Evolutionary conservation across 805 yeast species (phyloP).

Genomic region (Wickerhamomyces bovis): DNA sequence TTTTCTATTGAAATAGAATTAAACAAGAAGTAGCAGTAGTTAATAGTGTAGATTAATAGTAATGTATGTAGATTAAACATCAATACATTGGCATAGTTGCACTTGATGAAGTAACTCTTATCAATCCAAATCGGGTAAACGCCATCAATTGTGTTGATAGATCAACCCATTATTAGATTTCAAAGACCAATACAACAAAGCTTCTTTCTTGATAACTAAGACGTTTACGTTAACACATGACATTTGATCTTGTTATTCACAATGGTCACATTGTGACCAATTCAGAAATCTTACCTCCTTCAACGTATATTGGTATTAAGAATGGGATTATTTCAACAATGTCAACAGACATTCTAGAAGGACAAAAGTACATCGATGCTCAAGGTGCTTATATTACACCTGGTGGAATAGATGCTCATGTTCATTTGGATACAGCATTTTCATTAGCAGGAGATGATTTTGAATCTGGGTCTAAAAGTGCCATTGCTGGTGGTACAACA

Average conservation of each 20-base stretch:
- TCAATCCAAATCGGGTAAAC: background rate
- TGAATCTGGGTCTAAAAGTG: constrained; percentile 38
- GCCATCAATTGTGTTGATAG: background rate
- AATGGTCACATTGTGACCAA: constrained; percentile 29
- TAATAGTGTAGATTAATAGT: too few species aligned
- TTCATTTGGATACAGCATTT: constrained; percentile 39
- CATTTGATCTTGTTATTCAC: constrained; percentile 23
- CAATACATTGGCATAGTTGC: too few species aligned
- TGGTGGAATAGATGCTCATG: constrained; percentile 47
- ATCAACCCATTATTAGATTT: too few species aligned
- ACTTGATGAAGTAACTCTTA: background rate
- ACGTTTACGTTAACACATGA: background rate
- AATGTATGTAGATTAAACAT: too few species aligned
- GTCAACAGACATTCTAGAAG: constrained; percentile 26
- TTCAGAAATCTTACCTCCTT: constrained; percentile 26
- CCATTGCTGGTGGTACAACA: constrained; percentile 47
- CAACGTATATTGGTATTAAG: constrained; percentile 35
- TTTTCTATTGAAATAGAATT: too few species aligned
- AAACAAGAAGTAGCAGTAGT: too few species aligned
- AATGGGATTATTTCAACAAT: constrained; percentile 34
- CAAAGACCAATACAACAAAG: too few species aligned
- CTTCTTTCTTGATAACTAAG: too few species aligned
- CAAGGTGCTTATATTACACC: constrained; percentile 44
- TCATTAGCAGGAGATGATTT: constrained; percentile 39
- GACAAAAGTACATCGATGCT: constrained; percentile 34